These are phyloP conservation scores for Leishmania arabica DNA, from an alignment of 208 protist genomes.

Conservation along the genomic window DNA sequence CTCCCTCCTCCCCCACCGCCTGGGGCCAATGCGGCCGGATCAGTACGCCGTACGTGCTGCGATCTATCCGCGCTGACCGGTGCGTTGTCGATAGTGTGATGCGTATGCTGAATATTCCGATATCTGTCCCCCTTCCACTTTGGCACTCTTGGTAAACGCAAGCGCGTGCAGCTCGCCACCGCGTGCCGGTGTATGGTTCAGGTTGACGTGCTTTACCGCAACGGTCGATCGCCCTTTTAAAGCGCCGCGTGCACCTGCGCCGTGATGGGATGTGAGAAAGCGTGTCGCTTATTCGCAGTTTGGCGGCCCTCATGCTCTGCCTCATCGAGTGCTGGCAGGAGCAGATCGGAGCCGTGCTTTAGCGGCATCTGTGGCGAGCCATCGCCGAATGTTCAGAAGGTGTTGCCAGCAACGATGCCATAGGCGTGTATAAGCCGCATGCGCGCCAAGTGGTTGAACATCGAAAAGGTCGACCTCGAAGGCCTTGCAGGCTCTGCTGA, in stretches of 20 bases:
- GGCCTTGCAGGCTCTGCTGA: slow-evolving; percentile 85
- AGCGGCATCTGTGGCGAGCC: slow-evolving; percentile 54
- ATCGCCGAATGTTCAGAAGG: slow-evolving; percentile 76
- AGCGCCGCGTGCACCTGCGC: slow-evolving; percentile 38
- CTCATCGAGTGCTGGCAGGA: slow-evolving; percentile 40
- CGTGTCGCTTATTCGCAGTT: slow-evolving; percentile 37
- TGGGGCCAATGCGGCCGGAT: slow-evolving; percentile 71
- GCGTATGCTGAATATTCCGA: slow-evolving; percentile 76
- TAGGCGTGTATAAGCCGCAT: slow-evolving; percentile 70
- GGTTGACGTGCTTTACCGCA: slow-evolving; percentile 86
- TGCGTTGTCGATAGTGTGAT: slow-evolving; percentile 92
- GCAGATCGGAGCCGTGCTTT: slow-evolving; percentile 36
- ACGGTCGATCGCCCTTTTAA: slow-evolving; percentile 55
- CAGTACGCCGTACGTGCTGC: slow-evolving; percentile 64
- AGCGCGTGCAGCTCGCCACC: slow-evolving; percentile 59
- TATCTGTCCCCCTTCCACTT: slow-evolving; percentile 76
- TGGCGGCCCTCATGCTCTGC: slow-evolving; percentile 62
- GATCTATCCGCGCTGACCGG: slow-evolving; percentile 45
- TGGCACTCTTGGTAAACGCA: slow-evolving; percentile 83
- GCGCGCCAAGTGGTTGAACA: slow-evolving; percentile 85
- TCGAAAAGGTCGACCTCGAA: slow-evolving; percentile 91
- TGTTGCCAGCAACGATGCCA: slow-evolving; percentile 80
- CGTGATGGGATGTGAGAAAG: slow-evolving; percentile 36
- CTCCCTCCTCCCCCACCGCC: slow-evolving; percentile 36
- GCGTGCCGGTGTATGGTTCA: slow-evolving; percentile 79